Evolutionary conservation across 768 basidiomycete genomes (phyloP).

Genomic region (Tricholoma sp.): DNA sequence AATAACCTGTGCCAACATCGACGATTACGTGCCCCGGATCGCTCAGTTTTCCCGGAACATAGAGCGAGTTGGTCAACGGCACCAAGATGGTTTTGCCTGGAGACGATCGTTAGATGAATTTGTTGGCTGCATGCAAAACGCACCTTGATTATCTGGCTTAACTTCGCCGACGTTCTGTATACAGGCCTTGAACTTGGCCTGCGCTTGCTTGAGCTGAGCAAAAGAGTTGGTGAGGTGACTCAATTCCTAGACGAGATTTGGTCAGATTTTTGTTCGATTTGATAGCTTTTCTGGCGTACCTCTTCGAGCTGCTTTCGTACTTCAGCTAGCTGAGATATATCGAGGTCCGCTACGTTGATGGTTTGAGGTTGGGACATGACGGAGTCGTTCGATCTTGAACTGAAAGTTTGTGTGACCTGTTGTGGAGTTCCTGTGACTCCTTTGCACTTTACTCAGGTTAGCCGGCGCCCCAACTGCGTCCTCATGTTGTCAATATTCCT

Average conservation of each 20-base stretch:
- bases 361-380: conserved; percentile 54
- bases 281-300: conserved; percentile 34
- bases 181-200: conserved; percentile 87
- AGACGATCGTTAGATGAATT: not conserved
- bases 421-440: not conserved
- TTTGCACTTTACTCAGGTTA: not conserved
- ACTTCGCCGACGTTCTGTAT: conserved; percentile 76
- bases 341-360: conserved; percentile 78
- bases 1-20: conserved; percentile 96
- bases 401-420: not conserved
- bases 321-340: conserved; percentile 80
- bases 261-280: conserved; percentile 3
- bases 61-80: conserved; percentile 91
- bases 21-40: conserved; percentile 87
- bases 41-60: conserved; percentile 86
- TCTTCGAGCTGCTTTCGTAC: conserved; percentile 92
- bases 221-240: conserved; percentile 90
- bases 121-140: conserved; percentile 6
- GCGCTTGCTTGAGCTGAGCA: conserved; percentile 87
- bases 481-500: not conserved
- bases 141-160: conserved; percentile 63
- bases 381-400: conserved; percentile 13
- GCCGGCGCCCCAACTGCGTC: too few species aligned
- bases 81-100: conserved; percentile 86
- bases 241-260: conserved; percentile 60